Evolutionary conservation across 2,329 filamentous ascomycete species (phyloP).

Genomic region (Fusarium marasasianum): DNA sequence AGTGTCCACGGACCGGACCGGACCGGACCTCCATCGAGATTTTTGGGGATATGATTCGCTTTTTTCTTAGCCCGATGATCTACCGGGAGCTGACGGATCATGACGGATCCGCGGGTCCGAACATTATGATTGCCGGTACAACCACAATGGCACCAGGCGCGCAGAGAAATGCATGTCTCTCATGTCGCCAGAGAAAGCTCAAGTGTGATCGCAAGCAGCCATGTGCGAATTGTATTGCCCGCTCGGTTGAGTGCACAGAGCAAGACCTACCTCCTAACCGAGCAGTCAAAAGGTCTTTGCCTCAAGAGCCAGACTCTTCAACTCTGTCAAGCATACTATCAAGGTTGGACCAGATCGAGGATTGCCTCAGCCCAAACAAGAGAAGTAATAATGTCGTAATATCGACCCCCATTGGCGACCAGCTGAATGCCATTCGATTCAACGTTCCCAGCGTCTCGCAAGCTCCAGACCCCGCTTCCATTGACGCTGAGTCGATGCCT

Average conservation of each 20-base stretch:
- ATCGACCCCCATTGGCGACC: neutral
- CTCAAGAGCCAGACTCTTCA: neutral
- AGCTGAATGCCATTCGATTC: neutral
- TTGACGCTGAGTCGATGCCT: neutral
- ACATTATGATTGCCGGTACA: fast-evolving
- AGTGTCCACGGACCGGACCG: neutral
- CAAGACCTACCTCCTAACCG: neutral
- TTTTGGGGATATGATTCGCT: neutral
- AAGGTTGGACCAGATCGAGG: neutral
- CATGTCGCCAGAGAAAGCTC: neutral
- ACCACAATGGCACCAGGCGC: neutral
- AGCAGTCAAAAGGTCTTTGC: neutral
- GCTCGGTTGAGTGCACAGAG: neutral
- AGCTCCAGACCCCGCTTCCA: fast-evolving
- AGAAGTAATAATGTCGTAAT: fast-evolving
- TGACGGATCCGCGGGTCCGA: neutral
- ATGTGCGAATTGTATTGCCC: neutral
- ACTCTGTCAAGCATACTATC: neutral
- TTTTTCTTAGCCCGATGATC: fast-evolving
- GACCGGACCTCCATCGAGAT: neutral
- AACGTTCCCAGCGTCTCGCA: neutral
- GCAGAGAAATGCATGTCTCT: neutral
- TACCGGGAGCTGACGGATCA: neutral
- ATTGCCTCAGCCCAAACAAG: fast-evolving
- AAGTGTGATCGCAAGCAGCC: neutral